Conservation (phyloP, 192 early-diverging fungal genomes). For the Podochytrium sp. region DNA sequence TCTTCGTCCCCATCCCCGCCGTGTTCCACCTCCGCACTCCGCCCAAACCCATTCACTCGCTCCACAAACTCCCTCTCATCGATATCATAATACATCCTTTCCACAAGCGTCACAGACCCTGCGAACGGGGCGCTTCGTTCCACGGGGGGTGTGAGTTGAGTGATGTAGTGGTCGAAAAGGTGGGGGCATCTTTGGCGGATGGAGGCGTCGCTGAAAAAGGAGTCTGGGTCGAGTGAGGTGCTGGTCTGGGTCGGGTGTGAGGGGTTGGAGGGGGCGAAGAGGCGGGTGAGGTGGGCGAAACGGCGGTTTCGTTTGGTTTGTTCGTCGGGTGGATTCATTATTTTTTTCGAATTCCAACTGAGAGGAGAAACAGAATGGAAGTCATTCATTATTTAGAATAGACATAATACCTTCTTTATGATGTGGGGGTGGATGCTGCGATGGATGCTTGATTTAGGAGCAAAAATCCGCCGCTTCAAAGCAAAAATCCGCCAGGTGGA, state of each 20-base stretch:
- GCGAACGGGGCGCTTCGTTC: constrained; percentile 2
- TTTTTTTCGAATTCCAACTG: no score
- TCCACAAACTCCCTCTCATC: constrained; percentile 19
- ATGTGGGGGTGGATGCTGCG: no score
- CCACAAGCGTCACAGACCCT: background rate
- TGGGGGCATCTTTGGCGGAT: background rate
- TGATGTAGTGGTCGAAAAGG: constrained; percentile 16
- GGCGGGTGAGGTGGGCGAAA: background rate
- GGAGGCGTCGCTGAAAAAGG: constrained; percentile 4
- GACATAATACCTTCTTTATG: no score
- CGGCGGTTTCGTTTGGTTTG: constrained; percentile 20
- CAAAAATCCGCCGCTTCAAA: no score
- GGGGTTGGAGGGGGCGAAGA: background rate
- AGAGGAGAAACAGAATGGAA: no score
- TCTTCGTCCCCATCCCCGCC: background rate
- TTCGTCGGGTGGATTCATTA: no score
- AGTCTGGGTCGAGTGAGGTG: constrained; percentile 4
- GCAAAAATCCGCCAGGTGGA: no score
- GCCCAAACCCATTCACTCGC: background rate
- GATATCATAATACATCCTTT: constrained; percentile 22
- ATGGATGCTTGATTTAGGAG: no score
- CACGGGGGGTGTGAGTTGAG: constrained; percentile 6
- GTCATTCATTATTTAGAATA: no score
- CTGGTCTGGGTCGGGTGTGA: background rate
- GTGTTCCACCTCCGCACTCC: background rate